These are phyloP conservation scores for Calocera cornea DNA, from an alignment of 768 basidiomycete genomes.

Conservation along the genomic window DNA sequence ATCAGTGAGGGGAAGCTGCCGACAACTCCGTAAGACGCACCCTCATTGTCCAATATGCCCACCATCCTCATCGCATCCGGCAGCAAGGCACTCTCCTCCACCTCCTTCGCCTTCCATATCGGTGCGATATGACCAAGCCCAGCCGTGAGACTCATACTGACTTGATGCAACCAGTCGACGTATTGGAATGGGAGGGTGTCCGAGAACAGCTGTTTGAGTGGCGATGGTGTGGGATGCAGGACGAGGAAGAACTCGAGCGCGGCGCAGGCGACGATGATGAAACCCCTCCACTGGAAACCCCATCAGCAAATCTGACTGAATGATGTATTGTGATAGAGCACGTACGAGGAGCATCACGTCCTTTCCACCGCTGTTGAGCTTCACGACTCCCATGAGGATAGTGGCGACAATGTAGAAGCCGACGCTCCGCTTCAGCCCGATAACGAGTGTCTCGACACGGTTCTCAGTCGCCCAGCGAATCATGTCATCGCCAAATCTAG, in stretches of 20 bases:
- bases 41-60: background rate
- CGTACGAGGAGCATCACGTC: background rate
- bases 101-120: background rate
- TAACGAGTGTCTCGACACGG: background rate
- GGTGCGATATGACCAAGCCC: background rate
- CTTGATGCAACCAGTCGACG: constrained; percentile 1
- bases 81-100: background rate
- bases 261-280: background rate
- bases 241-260: background rate
- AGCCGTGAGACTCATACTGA: background rate
- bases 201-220: background rate
- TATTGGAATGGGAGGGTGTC: background rate
- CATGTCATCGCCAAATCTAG: constrained; percentile 45
- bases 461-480: background rate
- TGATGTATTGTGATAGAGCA: background rate
- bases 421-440: background rate
- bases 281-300: background rate
- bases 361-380: constrained; percentile 1
- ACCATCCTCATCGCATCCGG: background rate
- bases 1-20: background rate
- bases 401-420: background rate
- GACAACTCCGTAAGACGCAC: background rate
- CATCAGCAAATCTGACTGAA: background rate
- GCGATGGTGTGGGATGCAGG: background rate
- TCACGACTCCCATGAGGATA: background rate